phyloP scores from a whole-genome alignment of 495 filamentous ascomycete species.

The Podospora anserina region DNA sequence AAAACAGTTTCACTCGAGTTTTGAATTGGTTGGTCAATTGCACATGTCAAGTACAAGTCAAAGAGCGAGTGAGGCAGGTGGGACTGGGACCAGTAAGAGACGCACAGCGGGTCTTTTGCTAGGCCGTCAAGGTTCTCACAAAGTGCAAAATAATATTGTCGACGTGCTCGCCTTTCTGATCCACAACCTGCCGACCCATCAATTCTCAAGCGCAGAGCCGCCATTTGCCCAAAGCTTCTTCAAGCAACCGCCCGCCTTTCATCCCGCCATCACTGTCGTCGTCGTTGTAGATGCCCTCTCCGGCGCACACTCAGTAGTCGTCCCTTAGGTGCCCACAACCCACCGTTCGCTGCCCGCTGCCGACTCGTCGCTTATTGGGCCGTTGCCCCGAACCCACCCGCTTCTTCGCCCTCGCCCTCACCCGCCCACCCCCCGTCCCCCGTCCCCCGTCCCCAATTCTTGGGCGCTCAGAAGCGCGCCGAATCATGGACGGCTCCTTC shows the following conservation, averaged over 20 bases:
- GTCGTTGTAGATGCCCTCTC: neutral
- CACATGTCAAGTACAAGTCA: neutral
- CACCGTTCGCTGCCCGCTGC: neutral
- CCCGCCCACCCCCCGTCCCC: neutral
- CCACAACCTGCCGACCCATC: slow-evolving; percentile 17
- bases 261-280: neutral
- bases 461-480: slow-evolving; percentile 11
- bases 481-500: slow-evolving; percentile 28
- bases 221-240: slow-evolving; percentile 9
- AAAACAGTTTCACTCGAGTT: neutral
- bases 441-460: neutral
- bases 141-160: slow-evolving; percentile 24
- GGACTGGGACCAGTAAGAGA: neutral
- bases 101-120: slow-evolving; percentile 1
- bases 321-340: neutral
- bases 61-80: neutral
- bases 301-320: neutral
- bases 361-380: neutral
- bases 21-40: neutral
- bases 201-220: slow-evolving; percentile 11
- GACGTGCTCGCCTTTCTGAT: slow-evolving; percentile 12
- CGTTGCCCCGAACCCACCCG: neutral
- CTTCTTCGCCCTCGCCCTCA: slow-evolving; percentile 1
- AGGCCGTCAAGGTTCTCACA: slow-evolving; percentile 30
- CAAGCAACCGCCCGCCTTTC: neutral